Evolutionary conservation across 75 land plant genomes (phyloP), one percentile per base, ranked within the genome.

Genomic region (Cupressus sempervirens): DNA sequence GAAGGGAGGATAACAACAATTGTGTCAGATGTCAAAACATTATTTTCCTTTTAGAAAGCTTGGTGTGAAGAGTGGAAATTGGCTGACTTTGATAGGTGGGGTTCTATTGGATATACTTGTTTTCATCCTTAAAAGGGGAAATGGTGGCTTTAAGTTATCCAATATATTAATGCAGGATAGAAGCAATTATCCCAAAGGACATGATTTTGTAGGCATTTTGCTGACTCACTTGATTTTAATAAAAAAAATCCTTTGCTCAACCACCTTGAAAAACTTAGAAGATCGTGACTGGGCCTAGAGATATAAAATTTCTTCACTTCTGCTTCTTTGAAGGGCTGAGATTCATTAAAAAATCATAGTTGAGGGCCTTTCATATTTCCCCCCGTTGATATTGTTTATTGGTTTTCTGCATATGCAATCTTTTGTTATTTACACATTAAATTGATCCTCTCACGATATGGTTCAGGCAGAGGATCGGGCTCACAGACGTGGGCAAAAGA

Each of bases 401-500:
- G 16, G 16, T 82, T 53, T n/a, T 41, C 11, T 41, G 16, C 16
- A 30, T 29, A 45, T 81, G 30, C 29, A 81, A 34, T 76, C 34
- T 76, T 4, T 34, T 76, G 23, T 79, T 4, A 4, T 79, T 79
- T 23, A 41, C 7, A 9, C 26, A 40, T 36, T 15, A 82, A 15
- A 53, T 34, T 54, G 56, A 83, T 26, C 13, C 50, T 72, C 13
- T 86, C 4, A 15, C 52, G 70, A 84, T 86, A 34, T 80, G 23
- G 65, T 7, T 7, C 84, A 98, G 99, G 99, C 99, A 76, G 99
- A 98, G 84, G 98, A 96, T 86, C 93, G 99, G 86, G 98, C 97
- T 65, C 99, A 98, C 84, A 93, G 99, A 70, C 91, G 92, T 83
- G 99, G 99, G n/a, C 98, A 96, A 88, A 90, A 53, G 29, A 95